These are phyloP conservation scores for Alternaria ventricosa DNA, from an alignment of 2,329 filamentous ascomycete species.

Conservation along the genomic window DNA sequence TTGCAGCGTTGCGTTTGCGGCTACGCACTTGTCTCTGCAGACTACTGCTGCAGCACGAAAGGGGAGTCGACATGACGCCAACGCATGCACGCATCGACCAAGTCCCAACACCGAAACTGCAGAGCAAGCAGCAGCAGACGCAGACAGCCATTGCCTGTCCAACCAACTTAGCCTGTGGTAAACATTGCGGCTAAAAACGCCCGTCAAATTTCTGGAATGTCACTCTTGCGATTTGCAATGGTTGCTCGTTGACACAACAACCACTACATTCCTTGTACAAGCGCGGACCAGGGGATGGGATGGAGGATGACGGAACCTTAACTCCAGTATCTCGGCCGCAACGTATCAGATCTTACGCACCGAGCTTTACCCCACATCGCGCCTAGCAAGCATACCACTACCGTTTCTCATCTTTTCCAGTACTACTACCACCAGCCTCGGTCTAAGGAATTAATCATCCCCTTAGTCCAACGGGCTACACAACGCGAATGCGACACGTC, in stretches of 20 bases:
- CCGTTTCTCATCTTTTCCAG: not conserved
- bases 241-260: not conserved
- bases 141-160: slow-evolving; percentile 4
- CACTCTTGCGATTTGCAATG: not conserved
- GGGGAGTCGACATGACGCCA: slow-evolving; percentile 37
- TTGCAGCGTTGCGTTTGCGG: slow-evolving; percentile 21
- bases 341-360: not conserved
- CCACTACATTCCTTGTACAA: not conserved
- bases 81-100: slow-evolving; percentile 38
- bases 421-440: not conserved
- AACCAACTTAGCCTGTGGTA: slow-evolving; percentile 33
- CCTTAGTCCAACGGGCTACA: not conserved
- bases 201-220: not conserved
- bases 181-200: slow-evolving; percentile 11
- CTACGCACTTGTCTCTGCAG: slow-evolving; percentile 22
- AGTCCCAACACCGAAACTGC: slow-evolving; percentile 14
- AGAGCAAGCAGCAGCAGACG: not conserved
- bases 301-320: not conserved
- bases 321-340: not conserved
- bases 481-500: not conserved
- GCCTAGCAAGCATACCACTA: not conserved
- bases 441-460: not conserved
- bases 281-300: not conserved
- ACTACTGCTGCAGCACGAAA: slow-evolving; percentile 30
- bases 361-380: not conserved